Conservation (phyloP, 2,329 filamentous ascomycete genomes). For the Penicillium sp. region DNA sequence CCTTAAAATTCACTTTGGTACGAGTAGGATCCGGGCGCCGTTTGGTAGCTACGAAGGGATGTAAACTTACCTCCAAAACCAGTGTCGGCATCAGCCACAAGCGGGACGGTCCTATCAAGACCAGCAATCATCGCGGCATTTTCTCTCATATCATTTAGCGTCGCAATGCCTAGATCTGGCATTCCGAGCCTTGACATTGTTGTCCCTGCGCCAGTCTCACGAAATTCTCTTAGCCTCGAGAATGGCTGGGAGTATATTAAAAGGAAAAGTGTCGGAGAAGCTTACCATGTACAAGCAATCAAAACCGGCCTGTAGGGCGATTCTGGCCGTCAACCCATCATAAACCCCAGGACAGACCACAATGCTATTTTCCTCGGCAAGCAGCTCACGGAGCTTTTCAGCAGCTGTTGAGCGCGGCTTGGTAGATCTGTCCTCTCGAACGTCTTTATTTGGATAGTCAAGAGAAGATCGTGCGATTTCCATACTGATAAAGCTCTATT, state of each 20-base stretch:
- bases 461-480: too few relatives aligned
- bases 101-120: constrained; percentile 52
- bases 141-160: constrained; percentile 59
- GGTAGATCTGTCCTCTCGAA: too few relatives aligned
- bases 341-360: constrained; percentile 65
- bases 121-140: constrained; percentile 63
- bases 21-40: too few relatives aligned
- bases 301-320: constrained; percentile 61
- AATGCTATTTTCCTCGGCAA: constrained; percentile 43
- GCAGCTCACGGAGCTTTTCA: constrained; percentile 39
- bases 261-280: not conserved
- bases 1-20: too few relatives aligned
- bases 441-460: too few relatives aligned
- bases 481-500: too few relatives aligned
- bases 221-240: not conserved
- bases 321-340: constrained; percentile 63
- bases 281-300: constrained; percentile 65
- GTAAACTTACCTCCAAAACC: constrained; percentile 43
- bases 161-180: constrained; percentile 61
- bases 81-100: constrained; percentile 58
- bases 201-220: constrained; percentile 61
- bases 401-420: too few relatives aligned
- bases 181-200: constrained; percentile 59
- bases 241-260: too few relatives aligned
- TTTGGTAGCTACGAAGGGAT: too few relatives aligned